Percentiles rank a stretch among this genome's conserved stretches.
These are phyloP conservation scores for Aspergillus ostianus DNA, from an alignment of 495 filamentous ascomycete genomes.

Conservation along the genomic window DNA sequence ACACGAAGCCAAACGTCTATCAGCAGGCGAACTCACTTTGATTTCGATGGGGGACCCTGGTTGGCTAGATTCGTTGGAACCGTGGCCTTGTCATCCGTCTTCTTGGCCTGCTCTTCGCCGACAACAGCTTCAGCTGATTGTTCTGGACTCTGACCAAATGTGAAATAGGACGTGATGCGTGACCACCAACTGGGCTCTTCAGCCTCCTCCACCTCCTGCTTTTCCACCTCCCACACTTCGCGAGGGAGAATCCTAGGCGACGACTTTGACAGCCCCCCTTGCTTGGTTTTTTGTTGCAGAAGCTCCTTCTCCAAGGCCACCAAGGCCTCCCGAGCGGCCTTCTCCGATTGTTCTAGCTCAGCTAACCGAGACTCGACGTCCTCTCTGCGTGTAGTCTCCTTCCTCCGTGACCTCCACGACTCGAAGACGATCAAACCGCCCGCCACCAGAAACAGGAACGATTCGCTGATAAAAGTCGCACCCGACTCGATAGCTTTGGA, in stretches of 20 bases:
- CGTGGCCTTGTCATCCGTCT: background rate
- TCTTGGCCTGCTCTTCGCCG: conserved; percentile 5
- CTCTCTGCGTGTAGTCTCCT: conserved; percentile 73
- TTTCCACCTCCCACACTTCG: conserved; percentile 45
- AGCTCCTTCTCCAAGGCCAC: conserved; percentile 67
- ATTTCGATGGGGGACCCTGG: conserved; percentile 1
- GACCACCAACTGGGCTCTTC: conserved; percentile 33
- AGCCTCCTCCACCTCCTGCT: conserved; percentile 28
- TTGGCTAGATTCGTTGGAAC: conserved; percentile 1
- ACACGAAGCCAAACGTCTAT: conserved; percentile 6
- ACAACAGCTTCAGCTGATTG: conserved; percentile 15
- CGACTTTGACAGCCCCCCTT: conserved; percentile 28
- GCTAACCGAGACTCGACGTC: conserved; percentile 68
- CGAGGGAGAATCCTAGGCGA: conserved; percentile 42
- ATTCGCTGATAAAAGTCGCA: conserved; percentile 89
- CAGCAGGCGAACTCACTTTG: conserved; percentile 12
- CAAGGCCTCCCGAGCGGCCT: conserved; percentile 55
- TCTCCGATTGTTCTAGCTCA: conserved; percentile 64
- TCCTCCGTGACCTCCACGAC: conserved; percentile 68
- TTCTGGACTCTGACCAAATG: conserved; percentile 24
- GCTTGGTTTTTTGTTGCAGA: conserved; percentile 52
- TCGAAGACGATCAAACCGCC: conserved; percentile 79
- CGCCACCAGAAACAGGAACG: conserved; percentile 83
- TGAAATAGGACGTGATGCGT: conserved; percentile 33
- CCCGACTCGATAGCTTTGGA: conserved; percentile 93